Base-by-base conservation (phyloP, 352 stramenopile genomes). In the Saprolegnia parasitica region DNA sequence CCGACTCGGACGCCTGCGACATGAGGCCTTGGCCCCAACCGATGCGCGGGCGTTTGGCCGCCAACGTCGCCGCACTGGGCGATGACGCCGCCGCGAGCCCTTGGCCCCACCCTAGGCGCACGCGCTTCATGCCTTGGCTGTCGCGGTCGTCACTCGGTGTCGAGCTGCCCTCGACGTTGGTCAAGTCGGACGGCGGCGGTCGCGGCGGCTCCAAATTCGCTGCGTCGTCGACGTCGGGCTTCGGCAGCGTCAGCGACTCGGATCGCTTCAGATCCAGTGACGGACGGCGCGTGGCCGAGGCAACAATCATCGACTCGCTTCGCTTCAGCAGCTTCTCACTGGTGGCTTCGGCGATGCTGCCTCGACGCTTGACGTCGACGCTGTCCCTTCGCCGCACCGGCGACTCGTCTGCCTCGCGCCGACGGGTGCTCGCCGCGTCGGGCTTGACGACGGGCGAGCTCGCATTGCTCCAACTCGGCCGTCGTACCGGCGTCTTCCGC, bases 1-100 rank as follows among this genome's bases (percentile, higher is more conserved):
- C 32, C 1, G 72, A 56, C n/a, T 73, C 65, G 32, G 75, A 76
- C 37, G 47, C 23, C 42, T 85, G 68, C 37, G 82, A 75, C 40
- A 91, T 74, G n/a, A 94, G 70, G 29, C 86, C 86, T 72, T 92
- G 77, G 21, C 87, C 87, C 87, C 87, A 95, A 11, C 83, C 85
- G 73, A 95, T 87, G 18, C 87, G 81, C 56, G 85, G 85, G 18
- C 87, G 85, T 66, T 95, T 95, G 54, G 26, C 35, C 13, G 52
- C 26, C 9, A 24, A 20, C n/a, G 39, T 65, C 5, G 55, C 23
- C 4, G 66, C 13, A n/a, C 21, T 58, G 73, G 71, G 79, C 26
- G 81, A 92, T 3, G 78, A 16, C 16, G 52, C 73, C 0, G 81
- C 81, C 4, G 91, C 78, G n/a, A 95, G 74, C 13, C 87, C 87